phyloP scores from a whole-genome alignment of 2,329 filamentous ascomycete genomes.

The Simplicillium aogashimaense region DNA sequence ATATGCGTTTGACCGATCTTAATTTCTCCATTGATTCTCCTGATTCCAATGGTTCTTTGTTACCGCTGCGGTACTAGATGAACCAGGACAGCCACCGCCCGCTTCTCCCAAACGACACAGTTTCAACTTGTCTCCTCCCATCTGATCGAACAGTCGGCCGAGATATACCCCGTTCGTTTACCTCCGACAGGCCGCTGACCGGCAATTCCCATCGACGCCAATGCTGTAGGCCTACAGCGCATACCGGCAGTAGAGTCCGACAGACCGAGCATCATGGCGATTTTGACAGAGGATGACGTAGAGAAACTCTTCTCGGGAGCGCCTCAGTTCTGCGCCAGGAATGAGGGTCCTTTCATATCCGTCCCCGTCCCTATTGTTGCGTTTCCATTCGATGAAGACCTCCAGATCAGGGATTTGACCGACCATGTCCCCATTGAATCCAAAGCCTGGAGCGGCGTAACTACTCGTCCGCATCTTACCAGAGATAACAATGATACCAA shows the following conservation, averaged over 20 bases:
- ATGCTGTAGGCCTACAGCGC: slow-evolving; percentile 1
- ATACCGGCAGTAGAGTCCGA: too few relatives aligned
- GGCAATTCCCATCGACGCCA: too few relatives aligned
- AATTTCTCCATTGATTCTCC: too few relatives aligned
- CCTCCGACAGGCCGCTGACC: too few relatives aligned
- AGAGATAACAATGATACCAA: slow-evolving; percentile 35
- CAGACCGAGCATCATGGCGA: not conserved
- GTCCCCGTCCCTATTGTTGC: slow-evolving; percentile 53
- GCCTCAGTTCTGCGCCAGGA: slow-evolving; percentile 58
- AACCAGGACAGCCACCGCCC: too few relatives aligned
- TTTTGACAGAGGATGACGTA: slow-evolving; percentile 38
- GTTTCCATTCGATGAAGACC: slow-evolving; percentile 56
- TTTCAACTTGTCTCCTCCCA: not conserved
- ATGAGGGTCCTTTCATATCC: slow-evolving; percentile 47
- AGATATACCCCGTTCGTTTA: not conserved
- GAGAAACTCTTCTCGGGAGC: slow-evolving; percentile 68
- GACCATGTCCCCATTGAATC: slow-evolving; percentile 57
- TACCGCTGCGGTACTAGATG: too few relatives aligned
- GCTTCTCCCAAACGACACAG: too few relatives aligned
- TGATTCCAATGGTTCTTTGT: too few relatives aligned
- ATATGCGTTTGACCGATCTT: too few relatives aligned
- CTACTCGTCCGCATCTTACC: slow-evolving; percentile 53
- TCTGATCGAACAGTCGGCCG: too few relatives aligned
- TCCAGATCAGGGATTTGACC: slow-evolving; percentile 51
- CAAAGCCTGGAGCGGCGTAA: slow-evolving; percentile 52